These are phyloP conservation scores for Cyclanthera cordifolia DNA, from an alignment of 306 rosid species.

Conservation along the genomic window DNA sequence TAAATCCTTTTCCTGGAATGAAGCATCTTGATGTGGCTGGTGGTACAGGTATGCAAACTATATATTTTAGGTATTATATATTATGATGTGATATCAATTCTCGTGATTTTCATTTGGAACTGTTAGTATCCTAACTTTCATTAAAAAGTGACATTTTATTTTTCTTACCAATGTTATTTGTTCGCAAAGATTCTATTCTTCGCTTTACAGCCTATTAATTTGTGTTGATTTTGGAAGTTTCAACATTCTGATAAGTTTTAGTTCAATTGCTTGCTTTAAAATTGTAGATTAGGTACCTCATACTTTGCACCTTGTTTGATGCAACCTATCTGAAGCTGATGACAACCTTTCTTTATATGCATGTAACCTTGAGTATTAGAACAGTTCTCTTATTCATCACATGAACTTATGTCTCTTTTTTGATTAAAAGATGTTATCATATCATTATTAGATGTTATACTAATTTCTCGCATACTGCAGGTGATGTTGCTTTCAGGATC, in stretches of 20 bases:
- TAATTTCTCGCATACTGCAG: conserved; percentile 30
- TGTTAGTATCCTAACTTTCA: not conserved
- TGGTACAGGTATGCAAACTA: conserved; percentile 60
- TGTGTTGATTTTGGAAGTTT: not conserved
- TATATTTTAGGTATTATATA: not conserved
- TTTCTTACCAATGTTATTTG: not conserved
- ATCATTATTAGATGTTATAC: not conserved
- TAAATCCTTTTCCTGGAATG: conserved; percentile 93
- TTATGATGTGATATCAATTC: not conserved
- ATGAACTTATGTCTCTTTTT: not conserved
- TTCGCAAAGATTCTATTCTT: not conserved
- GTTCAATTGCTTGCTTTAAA: not conserved
- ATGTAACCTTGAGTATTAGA: not conserved
- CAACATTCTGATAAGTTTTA: not conserved
- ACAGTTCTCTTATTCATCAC: not conserved
- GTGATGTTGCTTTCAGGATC: conserved; percentile 95
- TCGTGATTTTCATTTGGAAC: conserved; percentile 1
- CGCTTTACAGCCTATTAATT: not conserved
- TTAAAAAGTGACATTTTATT: not conserved
- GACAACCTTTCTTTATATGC: not conserved
- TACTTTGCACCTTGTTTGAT: not conserved
- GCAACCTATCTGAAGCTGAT: not conserved
- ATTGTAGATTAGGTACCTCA: not conserved
- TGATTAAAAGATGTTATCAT: not conserved
- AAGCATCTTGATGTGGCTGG: conserved; percentile 97